phyloP scores from a whole-genome alignment of 2,329 filamentous ascomycete species.

The Annulohypoxylon truncatum region DNA sequence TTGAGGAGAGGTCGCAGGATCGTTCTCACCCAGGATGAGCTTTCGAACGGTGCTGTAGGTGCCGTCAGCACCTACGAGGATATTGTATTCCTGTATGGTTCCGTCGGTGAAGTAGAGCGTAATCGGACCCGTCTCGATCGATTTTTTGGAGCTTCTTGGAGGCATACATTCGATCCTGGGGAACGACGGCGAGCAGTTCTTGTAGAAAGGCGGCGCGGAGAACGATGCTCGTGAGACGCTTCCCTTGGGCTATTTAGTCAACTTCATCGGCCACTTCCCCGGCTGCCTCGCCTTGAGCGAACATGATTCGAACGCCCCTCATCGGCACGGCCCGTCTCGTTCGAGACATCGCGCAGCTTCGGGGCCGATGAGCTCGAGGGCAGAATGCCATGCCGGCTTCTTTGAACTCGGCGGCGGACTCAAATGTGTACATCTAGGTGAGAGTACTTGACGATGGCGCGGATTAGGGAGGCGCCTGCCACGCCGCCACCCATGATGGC shows the following conservation, averaged over 20 bases:
- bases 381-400: constrained; percentile 39
- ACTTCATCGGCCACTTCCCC: constrained; percentile 28
- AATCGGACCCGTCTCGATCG: neutral
- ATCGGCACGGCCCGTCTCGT: constrained; percentile 42
- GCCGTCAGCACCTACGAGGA: neutral
- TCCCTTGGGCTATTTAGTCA: neutral
- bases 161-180: neutral
- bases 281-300: constrained; percentile 33
- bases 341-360: neutral
- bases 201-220: neutral
- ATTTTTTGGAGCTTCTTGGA: neutral
- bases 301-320: constrained; percentile 41
- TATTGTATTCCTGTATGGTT: neutral
- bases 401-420: constrained; percentile 37
- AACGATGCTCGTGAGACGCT: neutral
- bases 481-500: constrained; percentile 3
- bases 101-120: neutral
- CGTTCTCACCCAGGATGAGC: neutral
- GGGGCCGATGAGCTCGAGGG: constrained; percentile 39
- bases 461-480: constrained; percentile 15
- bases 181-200: neutral
- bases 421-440: constrained; percentile 41
- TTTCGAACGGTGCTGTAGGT: neutral
- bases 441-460: constrained; percentile 25
- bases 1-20: neutral